Conservation (phyloP, 352 stramenopile genomes). For the Phytophthora megakarya region DNA sequence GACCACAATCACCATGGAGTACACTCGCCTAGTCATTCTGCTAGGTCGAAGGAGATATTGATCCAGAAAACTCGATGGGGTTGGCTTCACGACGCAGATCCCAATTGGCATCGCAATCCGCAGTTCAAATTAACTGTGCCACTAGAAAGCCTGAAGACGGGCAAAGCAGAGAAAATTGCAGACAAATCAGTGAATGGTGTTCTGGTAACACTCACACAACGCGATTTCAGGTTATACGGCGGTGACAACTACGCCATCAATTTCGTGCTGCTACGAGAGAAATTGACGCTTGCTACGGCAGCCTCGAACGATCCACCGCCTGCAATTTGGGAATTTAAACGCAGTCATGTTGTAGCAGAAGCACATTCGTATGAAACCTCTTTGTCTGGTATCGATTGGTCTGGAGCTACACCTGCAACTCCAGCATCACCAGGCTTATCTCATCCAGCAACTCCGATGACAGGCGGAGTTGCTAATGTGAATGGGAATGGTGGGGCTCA, state of each 20-base stretch:
- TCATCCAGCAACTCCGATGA: slow-evolving; percentile 28
- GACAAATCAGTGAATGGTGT: slow-evolving; percentile 41
- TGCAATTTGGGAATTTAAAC: slow-evolving; percentile 76
- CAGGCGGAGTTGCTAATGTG: slow-evolving; percentile 1
- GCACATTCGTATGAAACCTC: slow-evolving; percentile 62
- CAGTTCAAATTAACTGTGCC: slow-evolving; percentile 81
- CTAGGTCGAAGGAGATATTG: slow-evolving; percentile 34
- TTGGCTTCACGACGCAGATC: slow-evolving; percentile 72
- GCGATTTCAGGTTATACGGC: slow-evolving; percentile 78
- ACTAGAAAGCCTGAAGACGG: slow-evolving; percentile 4
- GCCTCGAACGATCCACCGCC: slow-evolving; percentile 32
- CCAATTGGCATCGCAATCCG: slow-evolving; percentile 92
- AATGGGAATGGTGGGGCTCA: background rate
- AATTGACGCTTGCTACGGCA: slow-evolving; percentile 52
- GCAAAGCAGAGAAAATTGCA: background rate
- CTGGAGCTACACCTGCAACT: slow-evolving; percentile 25
- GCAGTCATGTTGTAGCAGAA: slow-evolving; percentile 64
- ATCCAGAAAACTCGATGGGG: slow-evolving; percentile 73
- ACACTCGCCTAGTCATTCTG: slow-evolving; percentile 1
- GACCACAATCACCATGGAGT: slow-evolving; percentile 19
- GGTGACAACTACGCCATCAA: slow-evolving; percentile 88
- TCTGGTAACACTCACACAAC: slow-evolving; percentile 83
- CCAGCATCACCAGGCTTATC: slow-evolving; percentile 26
- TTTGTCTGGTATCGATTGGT: slow-evolving; percentile 18
- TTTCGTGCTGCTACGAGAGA: slow-evolving; percentile 85